A percentile compares a stretch with the other conserved stretches of the same genome.
Conservation (phyloP, 2,329 filamentous ascomycete genomes). For the Exophiala oligosperma region DNA sequence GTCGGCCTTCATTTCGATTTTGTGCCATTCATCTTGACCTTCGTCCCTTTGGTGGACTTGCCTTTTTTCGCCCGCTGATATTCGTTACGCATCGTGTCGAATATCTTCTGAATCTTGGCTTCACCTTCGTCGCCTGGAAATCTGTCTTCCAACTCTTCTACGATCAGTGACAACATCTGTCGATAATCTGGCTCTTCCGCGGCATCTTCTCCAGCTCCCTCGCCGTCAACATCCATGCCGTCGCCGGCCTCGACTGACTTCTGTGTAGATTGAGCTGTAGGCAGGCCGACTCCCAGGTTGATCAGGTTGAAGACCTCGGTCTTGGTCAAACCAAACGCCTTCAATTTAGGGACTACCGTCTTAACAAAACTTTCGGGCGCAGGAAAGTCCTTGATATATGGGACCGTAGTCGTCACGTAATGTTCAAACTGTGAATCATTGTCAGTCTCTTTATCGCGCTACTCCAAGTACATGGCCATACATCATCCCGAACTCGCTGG, state of each 20-base stretch:
- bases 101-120: constrained; percentile 23
- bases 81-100: constrained; percentile 17
- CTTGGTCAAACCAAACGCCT: constrained; percentile 46
- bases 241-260: neutral
- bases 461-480: constrained; percentile 25
- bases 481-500: constrained; percentile 48
- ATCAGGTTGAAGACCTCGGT: constrained; percentile 48
- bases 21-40: constrained; percentile 9
- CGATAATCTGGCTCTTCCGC: constrained; percentile 17
- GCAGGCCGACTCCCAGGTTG: constrained; percentile 45
- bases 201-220: constrained; percentile 16
- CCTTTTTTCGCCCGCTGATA: constrained; percentile 8
- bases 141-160: constrained; percentile 29
- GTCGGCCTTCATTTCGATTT: neutral
- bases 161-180: constrained; percentile 22
- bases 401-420: constrained; percentile 19
- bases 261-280: constrained; percentile 6
- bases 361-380: constrained; percentile 41
- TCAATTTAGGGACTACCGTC: constrained; percentile 37
- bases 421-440: constrained; percentile 16
- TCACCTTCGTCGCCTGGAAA: constrained; percentile 28
- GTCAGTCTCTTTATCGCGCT: constrained; percentile 2
- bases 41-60: constrained; percentile 6
- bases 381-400: constrained; percentile 28
- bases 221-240: constrained; percentile 3